These are phyloP conservation scores for Cicer pinnatifidum DNA, from an alignment of 306 rosid species.

Conservation along the genomic window DNA sequence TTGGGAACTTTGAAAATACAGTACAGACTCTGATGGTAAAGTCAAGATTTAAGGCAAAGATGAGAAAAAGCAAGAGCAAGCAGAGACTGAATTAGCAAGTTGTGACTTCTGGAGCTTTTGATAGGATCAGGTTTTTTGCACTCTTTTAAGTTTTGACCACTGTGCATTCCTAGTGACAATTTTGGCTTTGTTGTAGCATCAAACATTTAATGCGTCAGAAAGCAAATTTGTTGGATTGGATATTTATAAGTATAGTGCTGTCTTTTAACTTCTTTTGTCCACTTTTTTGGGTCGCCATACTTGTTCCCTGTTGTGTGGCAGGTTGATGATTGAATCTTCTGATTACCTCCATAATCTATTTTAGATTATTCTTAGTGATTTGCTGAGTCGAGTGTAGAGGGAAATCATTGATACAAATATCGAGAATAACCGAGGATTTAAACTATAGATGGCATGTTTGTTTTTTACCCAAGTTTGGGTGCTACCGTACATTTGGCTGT, in stretches of 20 bases:
- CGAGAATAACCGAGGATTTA: not conserved
- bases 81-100: conserved; percentile 62
- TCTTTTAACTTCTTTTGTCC: conserved; percentile 32
- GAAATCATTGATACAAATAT: not conserved
- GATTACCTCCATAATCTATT: conserved; percentile 5
- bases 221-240: conserved; percentile 47
- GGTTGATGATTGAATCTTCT: conserved; percentile 22
- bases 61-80: conserved; percentile 90
- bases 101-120: conserved; percentile 37
- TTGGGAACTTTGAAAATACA: conserved; percentile 88
- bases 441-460: not conserved
- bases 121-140: conserved; percentile 47
- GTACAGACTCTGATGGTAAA: conserved; percentile 84
- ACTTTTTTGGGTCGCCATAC: conserved; percentile 33
- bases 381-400: conserved; percentile 4
- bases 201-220: conserved; percentile 32
- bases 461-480: too few species aligned
- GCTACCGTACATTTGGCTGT: too few species aligned
- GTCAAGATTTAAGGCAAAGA: conserved; percentile 96
- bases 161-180: conserved; percentile 46
- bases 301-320: conserved; percentile 9
- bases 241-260: conserved; percentile 5
- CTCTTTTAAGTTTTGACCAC: conserved; percentile 54
- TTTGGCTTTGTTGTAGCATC: conserved; percentile 50
- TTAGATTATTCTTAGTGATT: conserved; percentile 1